Conservation (phyloP, 2,329 filamentous ascomycete species). For the Neopestalotiopsis clavispora region DNA sequence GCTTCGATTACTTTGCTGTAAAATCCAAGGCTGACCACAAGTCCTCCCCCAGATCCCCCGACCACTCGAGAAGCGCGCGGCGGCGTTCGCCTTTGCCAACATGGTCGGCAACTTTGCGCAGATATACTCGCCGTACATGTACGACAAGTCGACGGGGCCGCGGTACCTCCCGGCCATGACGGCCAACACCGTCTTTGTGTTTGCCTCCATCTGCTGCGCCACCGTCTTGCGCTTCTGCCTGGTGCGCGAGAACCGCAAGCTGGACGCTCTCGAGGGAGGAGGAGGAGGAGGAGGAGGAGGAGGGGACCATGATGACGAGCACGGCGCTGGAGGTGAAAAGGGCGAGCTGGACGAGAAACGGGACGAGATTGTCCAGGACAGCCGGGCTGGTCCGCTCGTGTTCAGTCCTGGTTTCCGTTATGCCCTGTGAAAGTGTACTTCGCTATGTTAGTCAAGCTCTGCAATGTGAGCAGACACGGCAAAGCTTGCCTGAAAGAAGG, state of each 20-base stretch:
- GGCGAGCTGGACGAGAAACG: not conserved
- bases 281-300: no score
- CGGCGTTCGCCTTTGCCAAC: slow-evolving; percentile 29
- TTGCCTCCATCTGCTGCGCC: slow-evolving; percentile 27
- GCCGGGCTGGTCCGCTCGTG: slow-evolving; percentile 1
- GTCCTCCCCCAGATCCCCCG: slow-evolving; percentile 19
- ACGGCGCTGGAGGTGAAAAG: not conserved
- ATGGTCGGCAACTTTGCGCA: slow-evolving; percentile 27
- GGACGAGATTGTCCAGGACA: slow-evolving; percentile 4
- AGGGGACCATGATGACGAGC: not conserved
- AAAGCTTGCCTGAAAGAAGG: no score
- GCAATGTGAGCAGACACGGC: no score
- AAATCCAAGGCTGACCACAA: not conserved
- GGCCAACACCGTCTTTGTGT: slow-evolving; percentile 30
- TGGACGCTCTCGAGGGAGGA: slow-evolving; percentile 18
- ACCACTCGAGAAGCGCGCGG: slow-evolving; percentile 25
- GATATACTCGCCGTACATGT: slow-evolving; percentile 33
- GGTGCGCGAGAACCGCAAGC: slow-evolving; percentile 26
- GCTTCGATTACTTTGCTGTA: no score
- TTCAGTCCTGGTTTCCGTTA: slow-evolving; percentile 10
- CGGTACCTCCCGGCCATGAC: slow-evolving; percentile 31
- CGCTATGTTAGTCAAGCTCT: not conserved
- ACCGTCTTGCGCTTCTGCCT: slow-evolving; percentile 27
- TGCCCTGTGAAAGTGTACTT: not conserved
- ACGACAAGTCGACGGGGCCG: slow-evolving; percentile 27